A percentile compares a stretch with the other conserved stretches of the same genome.
phyloP scores from a whole-genome alignment of 208 protist genomes.

The Novymonas esmeraldas region DNA sequence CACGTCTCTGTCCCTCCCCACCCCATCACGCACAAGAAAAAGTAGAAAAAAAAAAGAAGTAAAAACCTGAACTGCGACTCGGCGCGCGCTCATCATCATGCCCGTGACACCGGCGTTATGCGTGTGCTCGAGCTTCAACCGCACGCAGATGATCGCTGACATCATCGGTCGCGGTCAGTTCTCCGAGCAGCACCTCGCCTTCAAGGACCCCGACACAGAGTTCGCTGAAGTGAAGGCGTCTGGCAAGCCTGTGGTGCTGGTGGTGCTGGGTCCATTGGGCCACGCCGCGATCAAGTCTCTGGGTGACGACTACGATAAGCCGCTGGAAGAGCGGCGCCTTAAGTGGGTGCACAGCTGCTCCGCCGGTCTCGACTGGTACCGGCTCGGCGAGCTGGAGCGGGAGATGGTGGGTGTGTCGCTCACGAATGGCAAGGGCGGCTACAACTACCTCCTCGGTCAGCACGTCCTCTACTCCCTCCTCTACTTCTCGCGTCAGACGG shows the following conservation, averaged over 20 bases:
- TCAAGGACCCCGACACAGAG: too few relatives aligned
- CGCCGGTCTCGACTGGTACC: conserved; percentile 73
- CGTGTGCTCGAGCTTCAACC: too few relatives aligned
- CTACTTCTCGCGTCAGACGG: conserved; percentile 83
- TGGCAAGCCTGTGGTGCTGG: conserved; percentile 9
- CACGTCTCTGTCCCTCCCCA: too few relatives aligned
- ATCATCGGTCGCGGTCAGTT: background rate
- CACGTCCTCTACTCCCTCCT: conserved; percentile 77
- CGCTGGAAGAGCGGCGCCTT: conserved; percentile 56
- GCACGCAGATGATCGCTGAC: too few relatives aligned
- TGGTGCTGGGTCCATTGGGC: conserved; percentile 8
- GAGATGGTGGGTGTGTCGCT: conserved; percentile 63
- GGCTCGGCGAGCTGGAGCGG: conserved; percentile 40
- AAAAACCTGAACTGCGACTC: too few relatives aligned
- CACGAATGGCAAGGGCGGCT: conserved; percentile 72
- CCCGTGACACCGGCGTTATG: too few relatives aligned
- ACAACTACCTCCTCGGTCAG: conserved; percentile 72
- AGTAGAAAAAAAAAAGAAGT: too few relatives aligned
- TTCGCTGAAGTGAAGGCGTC: conserved; percentile 8
- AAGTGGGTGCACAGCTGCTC: conserved; percentile 75
- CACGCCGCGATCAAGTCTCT: conserved; percentile 60
- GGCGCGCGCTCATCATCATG: too few relatives aligned
- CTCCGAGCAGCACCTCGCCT: too few relatives aligned
- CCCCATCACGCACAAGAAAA: too few relatives aligned
- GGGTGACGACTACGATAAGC: conserved; percentile 57